These are phyloP conservation scores for Xylaria sp. DNA, from an alignment of 2,329 filamentous ascomycete genomes.

Conservation along the genomic window DNA sequence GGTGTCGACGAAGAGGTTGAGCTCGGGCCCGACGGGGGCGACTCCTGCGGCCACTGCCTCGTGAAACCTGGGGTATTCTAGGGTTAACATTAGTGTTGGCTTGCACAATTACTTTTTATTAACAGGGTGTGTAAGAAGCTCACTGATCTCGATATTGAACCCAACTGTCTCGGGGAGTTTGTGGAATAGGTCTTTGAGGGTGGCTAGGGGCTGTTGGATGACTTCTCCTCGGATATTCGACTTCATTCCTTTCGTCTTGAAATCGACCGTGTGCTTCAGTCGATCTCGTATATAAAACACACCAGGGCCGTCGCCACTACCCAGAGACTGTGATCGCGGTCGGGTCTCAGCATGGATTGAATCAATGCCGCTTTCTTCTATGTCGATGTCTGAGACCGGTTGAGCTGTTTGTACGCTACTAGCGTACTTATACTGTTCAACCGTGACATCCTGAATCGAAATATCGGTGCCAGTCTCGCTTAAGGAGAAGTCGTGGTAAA, in stretches of 20 bases:
- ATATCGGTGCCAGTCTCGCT: constrained; percentile 50
- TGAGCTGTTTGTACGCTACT: constrained; percentile 35
- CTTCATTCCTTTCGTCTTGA: constrained; percentile 47
- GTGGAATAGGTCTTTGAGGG: constrained; percentile 45
- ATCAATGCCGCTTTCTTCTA: not conserved
- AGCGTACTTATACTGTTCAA: constrained; percentile 46
- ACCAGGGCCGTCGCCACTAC: constrained; percentile 31
- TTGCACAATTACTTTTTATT: not conserved
- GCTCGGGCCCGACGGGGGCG: constrained; percentile 44
- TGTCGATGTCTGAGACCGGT: not conserved
- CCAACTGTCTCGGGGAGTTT: constrained; percentile 44
- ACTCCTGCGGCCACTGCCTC: constrained; percentile 45
- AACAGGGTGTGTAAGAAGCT: constrained; percentile 11
- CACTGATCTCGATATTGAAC: constrained; percentile 50
- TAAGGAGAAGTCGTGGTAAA: constrained; percentile 50
- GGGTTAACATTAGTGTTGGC: not conserved
- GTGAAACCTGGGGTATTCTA: constrained; percentile 49
- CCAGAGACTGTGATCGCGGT: constrained; percentile 33
- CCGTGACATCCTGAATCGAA: constrained; percentile 46
- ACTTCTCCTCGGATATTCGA: constrained; percentile 46
- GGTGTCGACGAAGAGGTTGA: constrained; percentile 48
- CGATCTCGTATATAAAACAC: constrained; percentile 37
- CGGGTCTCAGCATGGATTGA: not conserved
- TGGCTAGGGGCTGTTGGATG: constrained; percentile 47
- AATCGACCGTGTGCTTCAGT: constrained; percentile 48